These are phyloP conservation scores for Potentilla sterilis DNA, from an alignment of 306 rosid genomes.

Conservation along the genomic window DNA sequence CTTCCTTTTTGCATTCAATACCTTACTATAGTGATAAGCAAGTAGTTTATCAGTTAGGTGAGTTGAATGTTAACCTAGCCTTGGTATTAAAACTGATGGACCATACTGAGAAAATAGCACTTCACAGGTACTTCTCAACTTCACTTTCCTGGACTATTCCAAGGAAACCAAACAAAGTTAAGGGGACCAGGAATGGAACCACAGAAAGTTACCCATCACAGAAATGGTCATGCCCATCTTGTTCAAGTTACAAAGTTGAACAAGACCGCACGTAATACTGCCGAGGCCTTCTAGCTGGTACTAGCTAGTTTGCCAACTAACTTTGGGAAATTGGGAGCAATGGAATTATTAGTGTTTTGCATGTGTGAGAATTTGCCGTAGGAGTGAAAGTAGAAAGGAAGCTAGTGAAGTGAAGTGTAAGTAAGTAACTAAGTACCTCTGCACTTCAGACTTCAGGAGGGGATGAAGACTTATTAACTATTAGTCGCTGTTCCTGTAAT, in stretches of 20 bases:
- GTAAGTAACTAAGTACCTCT: slow-evolving; percentile 1
- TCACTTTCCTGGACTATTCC: slow-evolving; percentile 31
- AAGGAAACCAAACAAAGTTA: too few species aligned
- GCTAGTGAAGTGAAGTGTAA: not conserved
- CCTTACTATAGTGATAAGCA: slow-evolving; percentile 16
- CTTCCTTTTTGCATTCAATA: slow-evolving; percentile 32
- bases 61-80: slow-evolving; percentile 13
- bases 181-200: slow-evolving; percentile 16
- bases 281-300: not conserved
- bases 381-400: not conserved
- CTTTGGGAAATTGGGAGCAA: not conserved
- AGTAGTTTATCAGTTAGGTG: slow-evolving; percentile 20
- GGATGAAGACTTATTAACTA: not conserved
- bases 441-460: not conserved
- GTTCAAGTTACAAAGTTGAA: not conserved
- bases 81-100: slow-evolving; percentile 17
- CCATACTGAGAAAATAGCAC: slow-evolving; percentile 21
- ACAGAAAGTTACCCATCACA: not conserved
- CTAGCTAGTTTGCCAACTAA: not conserved
- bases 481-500: slow-evolving; percentile 42
- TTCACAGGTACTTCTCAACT: slow-evolving; percentile 18
- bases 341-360: not conserved
- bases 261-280: not conserved
- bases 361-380: not conserved
- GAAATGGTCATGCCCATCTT: not conserved